A percentile compares a stretch with the other conserved stretches of the same genome.
Conservation (phyloP, 495 filamentous ascomycete species). For the Penicillium cosmopolitanum region DNA sequence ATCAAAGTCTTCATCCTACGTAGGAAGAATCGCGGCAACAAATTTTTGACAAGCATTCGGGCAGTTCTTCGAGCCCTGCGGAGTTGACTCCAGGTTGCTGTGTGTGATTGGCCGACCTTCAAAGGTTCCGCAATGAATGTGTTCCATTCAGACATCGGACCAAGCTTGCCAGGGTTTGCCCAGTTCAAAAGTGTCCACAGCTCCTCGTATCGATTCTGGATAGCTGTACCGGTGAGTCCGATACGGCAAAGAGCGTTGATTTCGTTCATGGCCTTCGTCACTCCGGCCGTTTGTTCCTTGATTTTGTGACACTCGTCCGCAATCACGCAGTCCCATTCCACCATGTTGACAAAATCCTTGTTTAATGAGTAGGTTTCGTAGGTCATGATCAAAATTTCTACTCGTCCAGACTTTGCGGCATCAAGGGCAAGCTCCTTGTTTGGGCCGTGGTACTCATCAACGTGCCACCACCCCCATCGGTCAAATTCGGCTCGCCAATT, state of each 20-base stretch:
- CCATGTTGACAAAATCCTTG: conserved; percentile 74
- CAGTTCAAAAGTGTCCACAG: conserved; percentile 96
- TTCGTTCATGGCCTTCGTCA: conserved; percentile 86
- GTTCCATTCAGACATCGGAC: conserved; percentile 78
- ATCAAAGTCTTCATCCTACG: conserved; percentile 93
- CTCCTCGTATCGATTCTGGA: conserved; percentile 98
- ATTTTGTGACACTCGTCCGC: conserved; percentile 96
- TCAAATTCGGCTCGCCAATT: conserved; percentile 89
- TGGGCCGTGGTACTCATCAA: conserved; percentile 79
- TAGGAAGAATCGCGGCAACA: conserved; percentile 90
- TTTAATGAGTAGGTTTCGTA: conserved; percentile 84
- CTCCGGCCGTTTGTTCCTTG: conserved; percentile 77
- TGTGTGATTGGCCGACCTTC: conserved; percentile 85
- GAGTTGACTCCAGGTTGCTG: conserved; percentile 84
- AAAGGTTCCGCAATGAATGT: conserved; percentile 76
- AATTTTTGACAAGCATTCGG: conserved; percentile 80
- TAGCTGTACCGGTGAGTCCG: conserved; percentile 92
- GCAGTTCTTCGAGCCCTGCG: conserved; percentile 81
- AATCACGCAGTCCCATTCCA: conserved; percentile 96
- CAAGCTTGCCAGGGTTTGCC: conserved; percentile 90
- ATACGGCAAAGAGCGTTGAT: conserved; percentile 93
- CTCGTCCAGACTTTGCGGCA: conserved; percentile 71
- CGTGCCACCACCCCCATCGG: conserved; percentile 95
- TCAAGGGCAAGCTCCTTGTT: conserved; percentile 73
- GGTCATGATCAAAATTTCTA: conserved; percentile 93